Conservation (phyloP, 1,139 yeast species). For the Blastobotrys niveus region DNA sequence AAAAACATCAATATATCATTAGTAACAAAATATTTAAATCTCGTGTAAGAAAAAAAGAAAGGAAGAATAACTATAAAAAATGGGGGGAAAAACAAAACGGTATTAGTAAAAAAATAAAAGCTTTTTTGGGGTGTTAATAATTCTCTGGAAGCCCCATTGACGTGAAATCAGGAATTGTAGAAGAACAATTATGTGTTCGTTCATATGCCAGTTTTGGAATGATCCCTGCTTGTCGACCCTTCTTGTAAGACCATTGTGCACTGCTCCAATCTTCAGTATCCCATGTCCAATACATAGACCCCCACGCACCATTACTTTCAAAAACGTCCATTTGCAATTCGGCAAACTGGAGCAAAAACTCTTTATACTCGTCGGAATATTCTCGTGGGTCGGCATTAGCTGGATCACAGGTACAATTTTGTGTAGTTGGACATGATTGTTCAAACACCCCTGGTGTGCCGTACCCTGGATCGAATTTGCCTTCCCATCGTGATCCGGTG, state of each 20-base stretch:
- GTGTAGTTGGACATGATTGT: constrained; percentile 27
- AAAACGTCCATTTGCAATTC: constrained; percentile 34
- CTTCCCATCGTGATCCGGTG: constrained; percentile 80
- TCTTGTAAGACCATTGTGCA: constrained; percentile 35
- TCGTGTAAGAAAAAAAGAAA: not conserved
- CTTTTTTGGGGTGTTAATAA: constrained; percentile 16
- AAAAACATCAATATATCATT: too few relatives aligned
- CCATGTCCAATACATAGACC: constrained; percentile 38
- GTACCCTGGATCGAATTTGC: constrained; percentile 33
- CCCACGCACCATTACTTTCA: constrained; percentile 34
- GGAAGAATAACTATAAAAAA: too few relatives aligned
- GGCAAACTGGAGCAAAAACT: constrained; percentile 31
- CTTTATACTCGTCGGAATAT: constrained; percentile 29
- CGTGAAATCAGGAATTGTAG: constrained; percentile 26
- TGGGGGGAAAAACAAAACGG: too few relatives aligned
- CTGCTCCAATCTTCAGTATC: constrained; percentile 31
- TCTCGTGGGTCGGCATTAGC: constrained; percentile 27
- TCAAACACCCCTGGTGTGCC: constrained; percentile 23
- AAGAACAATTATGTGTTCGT: constrained; percentile 28
- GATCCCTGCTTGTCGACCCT: constrained; percentile 30
- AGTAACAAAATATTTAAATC: too few relatives aligned
- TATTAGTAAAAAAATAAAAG: not conserved
- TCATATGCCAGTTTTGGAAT: constrained; percentile 32
- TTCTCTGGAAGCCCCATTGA: constrained; percentile 30
- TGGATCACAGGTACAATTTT: constrained; percentile 30